Evolutionary conservation across 495 filamentous ascomycete genomes (phyloP).

Genomic region (Neurospora hispaniola): DNA sequence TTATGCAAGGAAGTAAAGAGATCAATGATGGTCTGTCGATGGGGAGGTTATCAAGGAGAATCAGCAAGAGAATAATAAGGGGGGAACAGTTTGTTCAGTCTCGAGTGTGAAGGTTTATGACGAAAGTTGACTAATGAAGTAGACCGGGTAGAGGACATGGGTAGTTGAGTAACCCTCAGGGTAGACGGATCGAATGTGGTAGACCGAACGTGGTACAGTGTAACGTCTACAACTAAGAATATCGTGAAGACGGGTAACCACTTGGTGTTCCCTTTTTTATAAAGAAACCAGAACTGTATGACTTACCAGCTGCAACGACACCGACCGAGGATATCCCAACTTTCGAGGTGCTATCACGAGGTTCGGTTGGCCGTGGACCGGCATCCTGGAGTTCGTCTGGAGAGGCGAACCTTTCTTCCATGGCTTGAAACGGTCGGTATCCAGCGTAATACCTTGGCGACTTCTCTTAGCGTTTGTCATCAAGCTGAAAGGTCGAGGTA

Average conservation of each 20-base stretch:
- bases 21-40: neutral
- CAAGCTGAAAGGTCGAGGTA: neutral
- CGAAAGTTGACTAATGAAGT: neutral
- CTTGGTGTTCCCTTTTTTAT: neutral
- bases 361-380: neutral
- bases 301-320: neutral
- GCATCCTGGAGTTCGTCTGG: neutral
- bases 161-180: neutral
- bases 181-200: neutral
- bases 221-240: neutral
- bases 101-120: neutral
- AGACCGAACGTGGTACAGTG: neutral
- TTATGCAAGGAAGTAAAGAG: neutral
- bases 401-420: neutral
- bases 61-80: neutral
- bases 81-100: neutral
- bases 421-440: neutral
- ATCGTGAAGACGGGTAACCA: neutral
- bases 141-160: neutral
- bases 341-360: neutral
- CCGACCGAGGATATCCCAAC: neutral
- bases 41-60: neutral
- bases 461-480: neutral
- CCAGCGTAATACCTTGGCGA: neutral
- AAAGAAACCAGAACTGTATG: neutral